Base-by-base conservation (phyloP, 768 basidiomycete genomes). In the Sistotremastrum niveocremeum region DNA sequence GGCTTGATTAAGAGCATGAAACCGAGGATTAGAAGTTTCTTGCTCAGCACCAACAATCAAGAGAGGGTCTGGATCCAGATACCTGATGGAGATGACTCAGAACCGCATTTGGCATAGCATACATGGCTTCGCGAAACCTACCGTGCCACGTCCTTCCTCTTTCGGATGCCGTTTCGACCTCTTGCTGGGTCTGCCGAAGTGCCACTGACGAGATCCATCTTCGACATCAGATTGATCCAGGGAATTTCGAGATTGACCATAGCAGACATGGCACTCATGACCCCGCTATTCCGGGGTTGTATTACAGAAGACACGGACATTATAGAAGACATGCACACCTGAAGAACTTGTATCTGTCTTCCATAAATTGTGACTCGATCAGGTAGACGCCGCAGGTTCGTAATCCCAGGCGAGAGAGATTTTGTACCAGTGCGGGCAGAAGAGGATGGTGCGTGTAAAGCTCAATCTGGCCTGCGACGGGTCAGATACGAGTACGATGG, bases 351-450 rank as follows among this genome's bases (percentile, higher is more conserved):
- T 90, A 86, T 52, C 85, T 83, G 62, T 99, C 95, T 64, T 99
- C 95, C 90, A 98, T 98, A 65, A 99, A 99, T 55, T 99, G 95
- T 0, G 88, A 91, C 59, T 99, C 95, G 51, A 99, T 79, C 37
- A 99, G 76, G 60, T 98, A 99, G 32, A 78, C 79, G 3, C 86
- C 87, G 55, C 83, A 88, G n/a, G 78, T 79, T 48, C 93, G 72
- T 50, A 98, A 81, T 40, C 84, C 81, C 60, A 93, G 71, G 42
- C 79, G 72, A 54, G 73, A 64, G 51, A 89, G 62, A 59, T 81
- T 69, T 62, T 78, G 73, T n/a, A 86, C 84, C 36, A 99, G 79
- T 5, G 81, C 77, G 0, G 95, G 93, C 36, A 99, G 77, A 62
- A 99, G 89, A 0, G 94, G 91, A 56, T 98, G 90, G 63, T 99